phyloP scores from a whole-genome alignment of 306 rosid species.

The Corylus heterophylla region DNA sequence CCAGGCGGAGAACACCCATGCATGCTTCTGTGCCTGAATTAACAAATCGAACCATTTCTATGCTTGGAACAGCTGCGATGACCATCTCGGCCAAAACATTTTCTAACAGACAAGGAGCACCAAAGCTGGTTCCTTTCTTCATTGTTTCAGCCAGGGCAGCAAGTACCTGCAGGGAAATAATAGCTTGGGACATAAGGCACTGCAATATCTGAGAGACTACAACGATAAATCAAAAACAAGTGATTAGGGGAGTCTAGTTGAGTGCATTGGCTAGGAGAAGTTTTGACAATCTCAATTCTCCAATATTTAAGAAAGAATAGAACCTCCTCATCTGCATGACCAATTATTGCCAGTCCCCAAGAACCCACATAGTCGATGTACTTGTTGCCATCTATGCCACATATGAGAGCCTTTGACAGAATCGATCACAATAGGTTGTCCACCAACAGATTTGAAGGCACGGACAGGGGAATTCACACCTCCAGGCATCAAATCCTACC shows the following conservation, averaged over 20 bases:
- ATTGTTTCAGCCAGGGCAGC: conserved; percentile 88
- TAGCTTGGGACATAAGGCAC: conserved; percentile 3
- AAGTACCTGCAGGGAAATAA: conserved; percentile 62
- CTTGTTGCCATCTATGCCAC: conserved; percentile 89
- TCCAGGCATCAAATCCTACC: conserved; percentile 94
- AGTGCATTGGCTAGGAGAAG: not conserved
- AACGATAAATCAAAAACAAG: not conserved
- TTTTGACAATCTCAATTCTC: not conserved
- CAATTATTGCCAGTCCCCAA: conserved; percentile 99
- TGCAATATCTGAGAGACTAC: conserved; percentile 10
- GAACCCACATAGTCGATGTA: conserved; percentile 97
- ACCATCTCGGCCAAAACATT: conserved; percentile 80
- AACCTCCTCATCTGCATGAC: conserved; percentile 93
- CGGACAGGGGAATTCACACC: conserved; percentile 96
- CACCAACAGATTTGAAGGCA: conserved; percentile 92
- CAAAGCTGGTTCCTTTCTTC: conserved; percentile 98
- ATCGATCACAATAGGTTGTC: conserved; percentile 84
- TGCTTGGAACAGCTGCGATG: conserved; percentile 84
- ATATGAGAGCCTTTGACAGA: conserved; percentile 84
- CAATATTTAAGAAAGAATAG: conserved; percentile 6
- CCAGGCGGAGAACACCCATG: conserved; percentile 87
- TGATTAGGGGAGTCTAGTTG: not conserved
- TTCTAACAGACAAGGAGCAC: conserved; percentile 93
- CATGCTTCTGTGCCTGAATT: conserved; percentile 98
- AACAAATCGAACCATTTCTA: conserved; percentile 94